phyloP scores from a whole-genome alignment of 441 rosid genomes.

The Flueggea neowawraea region DNA sequence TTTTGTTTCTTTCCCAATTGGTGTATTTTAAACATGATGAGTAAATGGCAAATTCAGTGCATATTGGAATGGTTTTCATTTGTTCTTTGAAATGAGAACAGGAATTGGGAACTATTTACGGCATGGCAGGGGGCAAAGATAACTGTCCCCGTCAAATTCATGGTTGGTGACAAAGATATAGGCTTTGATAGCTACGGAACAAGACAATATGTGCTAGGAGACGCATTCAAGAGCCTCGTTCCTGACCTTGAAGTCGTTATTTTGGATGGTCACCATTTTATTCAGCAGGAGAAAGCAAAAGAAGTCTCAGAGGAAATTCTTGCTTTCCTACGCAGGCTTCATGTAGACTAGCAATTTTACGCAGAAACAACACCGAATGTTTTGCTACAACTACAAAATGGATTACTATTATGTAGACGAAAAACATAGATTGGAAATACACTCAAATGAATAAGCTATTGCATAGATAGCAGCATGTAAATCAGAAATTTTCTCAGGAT shows the following conservation, averaged over 20 bases:
- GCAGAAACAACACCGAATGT: not conserved
- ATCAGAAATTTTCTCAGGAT: no score
- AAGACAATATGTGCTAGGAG: conserved; percentile 33
- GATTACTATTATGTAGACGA: no score
- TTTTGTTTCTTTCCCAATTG: not conserved
- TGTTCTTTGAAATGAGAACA: conserved; percentile 8
- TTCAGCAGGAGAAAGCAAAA: conserved; percentile 44
- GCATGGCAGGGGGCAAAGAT: conserved; percentile 42
- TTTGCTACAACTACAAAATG: not conserved
- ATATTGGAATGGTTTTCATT: no score
- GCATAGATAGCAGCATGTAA: no score
- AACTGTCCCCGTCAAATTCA: conserved; percentile 35
- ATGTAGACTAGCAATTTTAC: not conserved
- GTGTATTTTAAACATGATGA: not conserved
- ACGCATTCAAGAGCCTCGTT: conserved; percentile 27
- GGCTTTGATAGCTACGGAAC: conserved; percentile 27
- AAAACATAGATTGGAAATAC: not conserved
- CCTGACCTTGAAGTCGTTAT: conserved; percentile 41
- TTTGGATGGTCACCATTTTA: conserved; percentile 46
- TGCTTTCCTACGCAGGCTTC: conserved; percentile 34
- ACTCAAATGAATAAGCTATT: not conserved
- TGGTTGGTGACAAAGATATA: conserved; percentile 34
- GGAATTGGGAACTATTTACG: conserved; percentile 45
- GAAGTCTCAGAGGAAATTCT: conserved; percentile 53
- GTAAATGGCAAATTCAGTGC: no score